phyloP scores from a whole-genome alignment of 768 basidiomycete species.

The Amanita exitialis region DNA sequence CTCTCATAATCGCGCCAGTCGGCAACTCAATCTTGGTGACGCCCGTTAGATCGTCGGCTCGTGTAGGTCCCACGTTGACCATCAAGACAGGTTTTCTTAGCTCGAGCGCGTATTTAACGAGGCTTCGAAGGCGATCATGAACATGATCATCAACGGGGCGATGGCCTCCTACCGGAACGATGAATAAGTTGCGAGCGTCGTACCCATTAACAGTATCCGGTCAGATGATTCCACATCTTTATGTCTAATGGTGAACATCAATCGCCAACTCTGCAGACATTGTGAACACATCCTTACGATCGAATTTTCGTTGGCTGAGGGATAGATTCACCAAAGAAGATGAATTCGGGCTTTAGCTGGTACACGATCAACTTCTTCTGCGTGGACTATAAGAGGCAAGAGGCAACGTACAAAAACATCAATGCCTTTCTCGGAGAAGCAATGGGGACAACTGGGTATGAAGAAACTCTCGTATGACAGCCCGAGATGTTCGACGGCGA shows the following conservation, averaged over 20 bases:
- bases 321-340: constrained; percentile 91
- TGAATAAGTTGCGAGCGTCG: constrained; percentile 88
- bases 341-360: constrained; percentile 72
- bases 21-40: constrained; percentile 75
- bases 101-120: constrained; percentile 73
- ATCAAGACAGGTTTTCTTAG: constrained; percentile 70
- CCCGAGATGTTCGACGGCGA: constrained; percentile 61
- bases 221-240: constrained; percentile 48
- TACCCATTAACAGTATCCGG: constrained; percentile 73
- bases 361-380: neutral
- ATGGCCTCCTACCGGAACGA: constrained; percentile 57
- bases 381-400: neutral
- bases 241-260: constrained; percentile 29
- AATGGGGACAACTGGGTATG: constrained; percentile 69
- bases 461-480: constrained; percentile 68
- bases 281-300: constrained; percentile 42
- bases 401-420: constrained; percentile 46
- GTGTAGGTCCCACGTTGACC: constrained; percentile 81
- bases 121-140: constrained; percentile 25
- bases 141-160: neutral
- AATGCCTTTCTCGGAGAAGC: constrained; percentile 42
- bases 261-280: neutral
- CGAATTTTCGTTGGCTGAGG: constrained; percentile 48
- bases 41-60: constrained; percentile 62
- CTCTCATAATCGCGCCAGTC: constrained; percentile 63